phyloP scores from a whole-genome alignment of 1,139 yeast genomes.

The Arxiozyma heterogenica region DNA sequence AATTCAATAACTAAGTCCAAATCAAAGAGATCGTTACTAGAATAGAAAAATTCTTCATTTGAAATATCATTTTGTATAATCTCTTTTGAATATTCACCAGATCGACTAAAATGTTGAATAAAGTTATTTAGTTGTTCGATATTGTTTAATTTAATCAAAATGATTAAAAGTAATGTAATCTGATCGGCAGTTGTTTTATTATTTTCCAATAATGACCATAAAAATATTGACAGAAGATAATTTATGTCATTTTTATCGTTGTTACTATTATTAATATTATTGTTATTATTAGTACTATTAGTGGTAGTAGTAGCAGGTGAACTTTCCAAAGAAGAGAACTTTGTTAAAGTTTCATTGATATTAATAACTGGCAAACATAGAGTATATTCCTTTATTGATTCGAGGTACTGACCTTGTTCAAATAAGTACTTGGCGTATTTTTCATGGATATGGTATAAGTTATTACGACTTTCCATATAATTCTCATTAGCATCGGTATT shows the following conservation, averaged over 20 bases:
- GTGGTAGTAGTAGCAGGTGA: slow-evolving; percentile 32
- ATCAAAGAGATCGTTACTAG: slow-evolving; percentile 40
- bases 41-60: slow-evolving; percentile 28
- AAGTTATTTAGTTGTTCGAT: slow-evolving; percentile 51
- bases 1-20: slow-evolving; percentile 60
- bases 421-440: slow-evolving; percentile 67
- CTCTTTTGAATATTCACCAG: slow-evolving; percentile 34
- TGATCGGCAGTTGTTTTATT: slow-evolving; percentile 63
- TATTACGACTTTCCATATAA: not conserved
- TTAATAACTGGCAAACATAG: slow-evolving; percentile 45
- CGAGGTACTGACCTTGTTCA: slow-evolving; percentile 53
- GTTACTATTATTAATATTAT: too few species aligned
- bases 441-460: slow-evolving; percentile 40
- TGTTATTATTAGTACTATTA: too few species aligned
- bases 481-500: slow-evolving; percentile 28
- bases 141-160: slow-evolving; percentile 71
- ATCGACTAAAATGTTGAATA: slow-evolving; percentile 38
- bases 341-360: slow-evolving; percentile 70
- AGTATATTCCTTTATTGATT: slow-evolving; percentile 63
- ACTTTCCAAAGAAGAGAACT: slow-evolving; percentile 74
- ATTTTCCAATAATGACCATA: slow-evolving; percentile 49
- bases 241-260: slow-evolving; percentile 20
- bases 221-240: slow-evolving; percentile 49
- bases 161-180: slow-evolving; percentile 68
- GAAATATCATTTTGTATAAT: slow-evolving; percentile 25